Percentiles rank a stretch among this genome's conserved stretches.
These are phyloP conservation scores for Linnemannia schmuckeri DNA, from an alignment of 192 early-diverging fungal species.

Conservation along the genomic window DNA sequence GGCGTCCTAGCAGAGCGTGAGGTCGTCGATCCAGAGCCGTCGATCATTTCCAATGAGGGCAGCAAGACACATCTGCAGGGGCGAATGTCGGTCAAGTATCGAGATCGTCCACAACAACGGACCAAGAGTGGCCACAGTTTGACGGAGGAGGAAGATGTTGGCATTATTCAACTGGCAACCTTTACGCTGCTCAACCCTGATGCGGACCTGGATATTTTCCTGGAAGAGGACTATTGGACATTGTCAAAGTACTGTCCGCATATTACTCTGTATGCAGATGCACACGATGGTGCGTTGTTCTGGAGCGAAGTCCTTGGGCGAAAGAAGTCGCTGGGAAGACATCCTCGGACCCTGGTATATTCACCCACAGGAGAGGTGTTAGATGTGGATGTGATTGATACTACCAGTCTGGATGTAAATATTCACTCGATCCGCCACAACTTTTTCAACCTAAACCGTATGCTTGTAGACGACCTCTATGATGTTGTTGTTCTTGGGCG, in stretches of 20 bases:
- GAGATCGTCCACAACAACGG: slow-evolving; percentile 1
- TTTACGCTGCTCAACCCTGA: slow-evolving; percentile 58
- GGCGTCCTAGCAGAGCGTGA: slow-evolving; percentile 36
- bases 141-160: not conserved
- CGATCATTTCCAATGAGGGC: not conserved
- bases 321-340: slow-evolving; percentile 37
- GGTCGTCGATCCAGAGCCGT: slow-evolving; percentile 10
- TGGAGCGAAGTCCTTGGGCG: slow-evolving; percentile 39
- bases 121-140: slow-evolving; percentile 12
- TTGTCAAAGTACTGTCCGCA: slow-evolving; percentile 54
- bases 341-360: slow-evolving; percentile 38
- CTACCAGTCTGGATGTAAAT: slow-evolving; percentile 57
- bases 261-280: slow-evolving; percentile 55
- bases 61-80: slow-evolving; percentile 11
- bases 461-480: slow-evolving; percentile 58
- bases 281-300: slow-evolving; percentile 51
- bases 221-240: slow-evolving; percentile 49
- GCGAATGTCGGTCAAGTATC: slow-evolving; percentile 17
- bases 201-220: slow-evolving; percentile 36
- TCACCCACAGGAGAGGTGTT: slow-evolving; percentile 38
- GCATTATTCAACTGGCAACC: slow-evolving; percentile 40
- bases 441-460: slow-evolving; percentile 58
- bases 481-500: slow-evolving; percentile 54
- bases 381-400: slow-evolving; percentile 59
- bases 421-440: slow-evolving; percentile 59